Percentiles rank a stretch among this genome's conserved stretches.
Evolutionary conservation across 257 asterid genomes (phyloP).

Genomic region (Paulownia fortunei): DNA sequence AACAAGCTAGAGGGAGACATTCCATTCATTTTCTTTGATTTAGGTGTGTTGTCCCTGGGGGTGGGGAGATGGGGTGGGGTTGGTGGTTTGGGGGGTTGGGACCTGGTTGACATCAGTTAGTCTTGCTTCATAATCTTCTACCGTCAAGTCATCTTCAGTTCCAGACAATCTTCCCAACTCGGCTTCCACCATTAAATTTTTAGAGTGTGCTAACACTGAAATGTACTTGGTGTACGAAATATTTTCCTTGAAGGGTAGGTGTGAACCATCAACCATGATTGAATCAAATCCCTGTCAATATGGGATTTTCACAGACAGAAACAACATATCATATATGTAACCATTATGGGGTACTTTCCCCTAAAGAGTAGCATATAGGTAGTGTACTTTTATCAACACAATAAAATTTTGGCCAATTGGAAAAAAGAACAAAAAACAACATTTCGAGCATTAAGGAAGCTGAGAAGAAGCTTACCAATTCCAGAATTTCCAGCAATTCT

Average conservation of each 20-base stretch:
- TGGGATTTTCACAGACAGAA: slow-evolving; percentile 20
- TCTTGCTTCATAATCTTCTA: slow-evolving; percentile 88
- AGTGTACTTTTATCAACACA: background rate
- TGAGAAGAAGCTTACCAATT: slow-evolving; percentile 60
- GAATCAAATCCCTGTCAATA: slow-evolving; percentile 87
- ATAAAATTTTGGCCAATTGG: background rate
- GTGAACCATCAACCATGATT: slow-evolving; percentile 95
- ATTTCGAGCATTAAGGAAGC: slow-evolving; percentile 17
- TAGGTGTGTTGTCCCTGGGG: background rate
- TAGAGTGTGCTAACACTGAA: slow-evolving; percentile 62
- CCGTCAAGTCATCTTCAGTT: slow-evolving; percentile 92
- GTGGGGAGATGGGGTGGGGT: background rate
- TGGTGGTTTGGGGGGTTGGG: background rate
- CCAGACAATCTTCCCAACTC: slow-evolving; percentile 99
- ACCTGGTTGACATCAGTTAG: slow-evolving; percentile 93
- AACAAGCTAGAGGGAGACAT: background rate
- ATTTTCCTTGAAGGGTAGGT: slow-evolving; percentile 77
- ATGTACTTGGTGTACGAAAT: slow-evolving; percentile 77
- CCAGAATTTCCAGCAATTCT: slow-evolving; percentile 85
- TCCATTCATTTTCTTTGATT: background rate
- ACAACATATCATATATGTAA: slow-evolving; percentile 18
- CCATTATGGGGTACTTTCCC: background rate
- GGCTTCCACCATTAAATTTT: slow-evolving; percentile 82
- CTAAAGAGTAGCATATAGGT: background rate
- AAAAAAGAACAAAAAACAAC: background rate